Conservation (phyloP, 2,329 filamentous ascomycete genomes). For the Helotiales sp. region DNA sequence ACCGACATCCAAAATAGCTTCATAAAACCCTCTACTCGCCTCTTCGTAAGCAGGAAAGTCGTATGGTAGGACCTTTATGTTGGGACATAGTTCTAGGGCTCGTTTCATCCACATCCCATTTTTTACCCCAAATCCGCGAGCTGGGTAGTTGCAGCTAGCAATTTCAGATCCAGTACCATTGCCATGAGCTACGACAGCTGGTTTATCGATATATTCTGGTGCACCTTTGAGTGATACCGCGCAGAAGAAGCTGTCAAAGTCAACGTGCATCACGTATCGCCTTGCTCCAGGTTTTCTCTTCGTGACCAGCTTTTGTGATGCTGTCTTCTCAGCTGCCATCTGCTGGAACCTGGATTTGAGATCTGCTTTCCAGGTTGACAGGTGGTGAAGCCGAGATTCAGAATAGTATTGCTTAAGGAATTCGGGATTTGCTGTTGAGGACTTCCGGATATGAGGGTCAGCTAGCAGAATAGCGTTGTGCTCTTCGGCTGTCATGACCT, state of each 20-base stretch:
- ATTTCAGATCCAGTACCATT: conserved; percentile 87
- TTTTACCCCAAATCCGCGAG: conserved; percentile 81
- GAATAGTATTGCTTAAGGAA: conserved; percentile 95
- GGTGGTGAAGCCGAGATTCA: conserved; percentile 89
- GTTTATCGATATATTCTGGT: conserved; percentile 75
- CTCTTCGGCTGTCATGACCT: conserved; percentile 76
- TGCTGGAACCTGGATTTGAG: conserved; percentile 86
- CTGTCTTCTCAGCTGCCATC: conserved; percentile 69
- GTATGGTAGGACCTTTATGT: conserved; percentile 88
- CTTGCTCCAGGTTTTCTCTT: conserved; percentile 62
- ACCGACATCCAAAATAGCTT: conserved; percentile 74
- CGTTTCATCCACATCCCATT: conserved; percentile 99
- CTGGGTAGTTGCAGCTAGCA: conserved; percentile 94
- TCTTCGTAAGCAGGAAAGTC: conserved; percentile 95
- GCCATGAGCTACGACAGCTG: conserved; percentile 86
- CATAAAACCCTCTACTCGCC: conserved; percentile 85
- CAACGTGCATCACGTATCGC: conserved; percentile 89
- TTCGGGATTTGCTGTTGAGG: conserved; percentile 87
- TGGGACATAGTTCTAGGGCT: conserved; percentile 78
- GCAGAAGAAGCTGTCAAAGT: conserved; percentile 98
- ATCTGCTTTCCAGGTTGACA: conserved; percentile 96
- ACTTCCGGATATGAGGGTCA: conserved; percentile 83
- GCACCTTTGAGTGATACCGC: conserved; percentile 81
- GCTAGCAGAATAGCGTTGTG: conserved; percentile 84
- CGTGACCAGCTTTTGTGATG: conserved; percentile 44